Evolutionary conservation across 441 rosid species (phyloP), one percentile per base, ranked within the genome.

Genomic region (Metrosideros polymorpha): DNA sequence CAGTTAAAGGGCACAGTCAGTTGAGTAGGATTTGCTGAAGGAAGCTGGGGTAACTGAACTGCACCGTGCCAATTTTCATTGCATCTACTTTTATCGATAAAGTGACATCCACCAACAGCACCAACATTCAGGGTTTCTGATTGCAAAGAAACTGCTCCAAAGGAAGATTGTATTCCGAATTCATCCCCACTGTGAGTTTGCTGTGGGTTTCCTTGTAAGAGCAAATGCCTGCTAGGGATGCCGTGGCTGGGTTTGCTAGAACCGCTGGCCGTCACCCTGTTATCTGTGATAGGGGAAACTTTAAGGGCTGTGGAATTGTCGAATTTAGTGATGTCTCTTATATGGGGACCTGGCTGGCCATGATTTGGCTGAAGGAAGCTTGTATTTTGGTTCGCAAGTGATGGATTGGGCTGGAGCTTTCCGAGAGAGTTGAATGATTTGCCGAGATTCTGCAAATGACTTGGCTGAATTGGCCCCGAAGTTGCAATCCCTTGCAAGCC

Each of bases 401-500:
- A 22, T 71, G 79, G 79, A 71, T 71, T 71, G n/a, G 79, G 79
- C 47, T 71, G 79, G n/a, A 71, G 79, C 79, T 71, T 93, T 53
- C 90, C 93, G 82, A 79, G 89, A 82, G 85, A 86, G 82, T 59
- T 90, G 47, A 89, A 77, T 45, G 93, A 91, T 89, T 71, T 90
- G 91, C 88, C 91, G 86, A 88, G 59, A 83, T 84, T 91, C 84
- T 93, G 96, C 47, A 84, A 71, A 86, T 88, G 92, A 85, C 91
- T 91, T 39, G 90, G 90, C 82, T 91, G 95, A 87, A 92, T 88
- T 88, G 92, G 88, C 91, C 97, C 95, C 3, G 94, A 76, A 88
- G 96, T 87, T 83, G 96, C 91, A 88, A 94, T 93, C 90, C 90
- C 93, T 14, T 89, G 95, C 63, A 93, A 89, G 84, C 99, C 94